Evolutionary conservation across 1,284 basidiomycete species (phyloP).

Genomic region (Cutaneotrichosporon dermatis): DNA sequence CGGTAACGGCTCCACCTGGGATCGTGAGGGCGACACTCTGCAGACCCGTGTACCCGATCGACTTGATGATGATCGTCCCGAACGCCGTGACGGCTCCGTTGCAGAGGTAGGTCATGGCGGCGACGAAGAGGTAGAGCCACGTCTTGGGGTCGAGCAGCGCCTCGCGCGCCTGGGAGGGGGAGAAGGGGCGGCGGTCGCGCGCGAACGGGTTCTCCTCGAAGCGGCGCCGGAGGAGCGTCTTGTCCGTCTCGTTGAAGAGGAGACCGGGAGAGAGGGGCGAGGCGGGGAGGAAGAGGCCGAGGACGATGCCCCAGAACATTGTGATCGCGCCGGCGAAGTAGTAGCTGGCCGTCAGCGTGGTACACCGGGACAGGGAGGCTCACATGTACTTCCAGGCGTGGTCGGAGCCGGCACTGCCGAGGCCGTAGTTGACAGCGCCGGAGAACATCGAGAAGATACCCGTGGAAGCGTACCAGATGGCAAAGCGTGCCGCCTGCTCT

Average conservation of each 20-base stretch:
- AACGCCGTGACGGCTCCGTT: conserved; percentile 51
- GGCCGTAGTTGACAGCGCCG: conserved; percentile 53
- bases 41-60: conserved; percentile 51
- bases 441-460: conserved; percentile 50
- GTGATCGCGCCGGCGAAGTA: conserved; percentile 53
- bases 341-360: conserved; percentile 34
- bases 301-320: conserved; percentile 50
- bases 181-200: conserved; percentile 39
- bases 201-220: conserved; percentile 43
- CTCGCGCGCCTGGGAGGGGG: conserved; percentile 47
- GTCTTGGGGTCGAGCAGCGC: conserved; percentile 51
- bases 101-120: conserved; percentile 43
- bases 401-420: conserved; percentile 45
- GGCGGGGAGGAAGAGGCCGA: conserved; percentile 50
- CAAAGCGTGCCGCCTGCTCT: conserved; percentile 45
- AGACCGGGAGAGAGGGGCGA: conserved; percentile 46
- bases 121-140: conserved; percentile 51
- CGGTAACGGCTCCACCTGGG: conserved; percentile 51
- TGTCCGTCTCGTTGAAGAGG: conserved; percentile 46
- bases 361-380: not conserved
- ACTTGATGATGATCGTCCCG: conserved; percentile 51
- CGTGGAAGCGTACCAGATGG: conserved; percentile 54
- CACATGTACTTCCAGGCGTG: conserved; percentile 53
- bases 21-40: conserved; percentile 50
- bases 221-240: conserved; percentile 43